Conservation (phyloP, 176 grass and related monocot species). For the Carex kokanica region DNA sequence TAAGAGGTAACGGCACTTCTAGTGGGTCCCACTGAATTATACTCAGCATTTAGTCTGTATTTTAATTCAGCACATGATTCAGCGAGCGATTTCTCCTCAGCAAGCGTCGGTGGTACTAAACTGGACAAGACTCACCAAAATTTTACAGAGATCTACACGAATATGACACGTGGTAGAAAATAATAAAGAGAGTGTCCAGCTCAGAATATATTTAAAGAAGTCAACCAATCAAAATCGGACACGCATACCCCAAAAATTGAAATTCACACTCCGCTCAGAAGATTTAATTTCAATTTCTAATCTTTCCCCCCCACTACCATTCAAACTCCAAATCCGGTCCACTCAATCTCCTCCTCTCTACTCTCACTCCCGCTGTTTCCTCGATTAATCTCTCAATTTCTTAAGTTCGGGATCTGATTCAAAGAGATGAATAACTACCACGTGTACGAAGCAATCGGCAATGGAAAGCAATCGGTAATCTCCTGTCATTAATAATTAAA, state of each 20-base stretch:
- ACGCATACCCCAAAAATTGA: background rate
- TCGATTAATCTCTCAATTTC: slow-evolving; percentile 17
- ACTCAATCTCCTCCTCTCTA: slow-evolving; percentile 6
- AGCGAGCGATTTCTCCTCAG: background rate
- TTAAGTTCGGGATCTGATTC: slow-evolving; percentile 31
- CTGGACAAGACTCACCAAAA: background rate
- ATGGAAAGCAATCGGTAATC: slow-evolving; percentile 85
- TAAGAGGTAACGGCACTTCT: background rate
- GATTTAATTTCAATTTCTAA: background rate
- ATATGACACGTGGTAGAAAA: background rate
- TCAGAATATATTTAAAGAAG: background rate
- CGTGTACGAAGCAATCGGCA: slow-evolving; percentile 95
- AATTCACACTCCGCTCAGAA: background rate
- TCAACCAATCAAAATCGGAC: background rate
- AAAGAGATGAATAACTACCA: slow-evolving; percentile 94
- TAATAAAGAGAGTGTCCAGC: background rate
- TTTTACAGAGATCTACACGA: background rate
- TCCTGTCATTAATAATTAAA: background rate
- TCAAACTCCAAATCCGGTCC: slow-evolving; percentile 43
- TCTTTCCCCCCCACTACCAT: background rate
- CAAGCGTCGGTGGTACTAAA: background rate
- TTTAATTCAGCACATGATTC: background rate
- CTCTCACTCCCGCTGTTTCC: background rate
- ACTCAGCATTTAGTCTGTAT: background rate
- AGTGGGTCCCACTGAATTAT: background rate